Evolutionary conservation across 2,329 filamentous ascomycete species (phyloP), one percentile per base, ranked within the genome.

Genomic region (Fonsecaea multimorphosa): DNA sequence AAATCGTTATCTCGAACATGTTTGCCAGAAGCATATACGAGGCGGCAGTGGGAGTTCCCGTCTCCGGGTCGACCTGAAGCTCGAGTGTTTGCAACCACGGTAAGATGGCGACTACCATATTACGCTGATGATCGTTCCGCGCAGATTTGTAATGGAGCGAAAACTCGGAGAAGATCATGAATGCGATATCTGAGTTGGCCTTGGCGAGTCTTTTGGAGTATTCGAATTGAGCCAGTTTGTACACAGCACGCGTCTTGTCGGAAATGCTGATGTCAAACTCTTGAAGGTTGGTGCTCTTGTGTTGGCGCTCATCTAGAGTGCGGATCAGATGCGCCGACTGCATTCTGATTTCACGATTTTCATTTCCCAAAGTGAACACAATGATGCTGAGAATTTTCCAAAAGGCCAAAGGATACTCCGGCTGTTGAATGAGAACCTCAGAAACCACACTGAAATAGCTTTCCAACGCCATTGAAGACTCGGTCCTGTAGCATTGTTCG

Each of bases 191-290:
- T 0, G 91, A 87, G 75, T 99, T 92, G 70, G 96, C 91, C 73
- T 91, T 92, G 1, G 93, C 91, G 44, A 99, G 85, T 22, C 93
- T 86, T 73, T 94, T 93, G 0, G 95, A 98, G 24, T 96, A 96
- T 75, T 98, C 94, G 71, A 97, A 98, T 75, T 99, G 95, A 0
- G 96, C 95, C 52, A 96, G 84, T 79, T 99, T 99, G 79, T 98
- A 99, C 2, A 99, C 94, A 0, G 94, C 93, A 71, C 96, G 96
- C 0, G 96, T 99, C 79, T 97, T 98, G 79, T 99, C 96, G 0
- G 94, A 96, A 64, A 99, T 95, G 76, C 93, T 97, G 73, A 99
- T 98, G 74, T 99, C 95, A 65, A 97, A 96, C 76, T 99, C 95
- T 75, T 97, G 92, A 6, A 99, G 88, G 74, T 96, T 96, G 1